Conservation (phyloP, 2,329 filamentous ascomycete species). For the Penicillium sclerotiorum region DNA sequence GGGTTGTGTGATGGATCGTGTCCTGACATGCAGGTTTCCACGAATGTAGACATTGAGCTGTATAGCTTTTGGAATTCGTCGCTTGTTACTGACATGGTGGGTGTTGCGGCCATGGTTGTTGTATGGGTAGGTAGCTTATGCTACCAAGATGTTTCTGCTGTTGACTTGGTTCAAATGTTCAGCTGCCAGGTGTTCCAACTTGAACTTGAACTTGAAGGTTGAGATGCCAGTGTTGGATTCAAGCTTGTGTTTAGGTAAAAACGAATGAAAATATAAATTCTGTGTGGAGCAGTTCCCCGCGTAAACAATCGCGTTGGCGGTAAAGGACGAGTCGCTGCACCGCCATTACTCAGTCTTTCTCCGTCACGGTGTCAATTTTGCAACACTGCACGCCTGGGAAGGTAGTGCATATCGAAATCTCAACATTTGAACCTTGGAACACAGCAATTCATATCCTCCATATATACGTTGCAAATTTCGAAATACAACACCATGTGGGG, state of each 20-base stretch:
- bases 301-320: neutral
- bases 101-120: neutral
- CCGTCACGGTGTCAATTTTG: neutral
- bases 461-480: no score
- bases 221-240: no score
- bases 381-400: no score
- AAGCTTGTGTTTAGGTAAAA: no score
- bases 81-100: constrained; percentile 17
- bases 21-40: constrained; percentile 71
- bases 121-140: no score
- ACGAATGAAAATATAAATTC: neutral
- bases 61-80: constrained; percentile 50
- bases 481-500: neutral
- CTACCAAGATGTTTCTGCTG: no score
- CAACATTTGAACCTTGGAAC: no score
- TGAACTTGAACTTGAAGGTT: neutral
- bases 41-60: constrained; percentile 62
- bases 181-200: no score
- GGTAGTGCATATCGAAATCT: neutral
- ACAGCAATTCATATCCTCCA: no score
- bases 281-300: neutral
- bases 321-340: no score
- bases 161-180: neutral
- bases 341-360: no score
- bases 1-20: constrained; percentile 88